These are phyloP conservation scores for Ustilago trichophora DNA, from an alignment of 1,284 basidiomycete species.

Conservation along the genomic window DNA sequence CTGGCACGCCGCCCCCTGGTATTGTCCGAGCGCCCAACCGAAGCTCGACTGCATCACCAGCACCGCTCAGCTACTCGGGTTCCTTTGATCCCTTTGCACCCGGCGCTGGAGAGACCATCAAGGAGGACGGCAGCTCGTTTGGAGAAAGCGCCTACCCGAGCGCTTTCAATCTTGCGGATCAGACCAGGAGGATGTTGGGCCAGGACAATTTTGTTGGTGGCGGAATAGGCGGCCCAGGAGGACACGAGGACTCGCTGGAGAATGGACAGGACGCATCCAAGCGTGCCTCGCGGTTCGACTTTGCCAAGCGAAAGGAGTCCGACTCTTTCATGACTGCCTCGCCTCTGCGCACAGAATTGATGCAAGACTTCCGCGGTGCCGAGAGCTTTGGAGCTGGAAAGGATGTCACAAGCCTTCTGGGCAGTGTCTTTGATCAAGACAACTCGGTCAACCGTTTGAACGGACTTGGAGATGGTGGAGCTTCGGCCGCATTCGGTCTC, in stretches of 20 bases:
- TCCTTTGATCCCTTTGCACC: constrained; percentile 64
- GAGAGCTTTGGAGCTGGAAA: constrained; percentile 26
- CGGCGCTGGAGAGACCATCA: constrained; percentile 46
- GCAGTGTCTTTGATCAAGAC: constrained; percentile 54
- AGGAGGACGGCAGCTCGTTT: constrained; percentile 35
- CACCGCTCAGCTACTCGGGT: constrained; percentile 57
- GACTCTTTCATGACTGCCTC: constrained; percentile 42
- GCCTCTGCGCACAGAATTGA: constrained; percentile 39
- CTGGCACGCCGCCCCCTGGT: constrained; percentile 35
- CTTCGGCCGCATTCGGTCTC: constrained; percentile 22
- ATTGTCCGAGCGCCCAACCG: constrained; percentile 36
- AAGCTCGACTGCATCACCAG: constrained; percentile 44
- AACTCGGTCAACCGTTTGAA: constrained; percentile 9
- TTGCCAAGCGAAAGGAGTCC: constrained; percentile 58
- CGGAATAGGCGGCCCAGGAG: constrained; percentile 1
- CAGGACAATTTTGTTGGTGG: constrained; percentile 30
- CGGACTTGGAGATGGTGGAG: constrained; percentile 31
- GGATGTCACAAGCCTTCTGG: constrained; percentile 50
- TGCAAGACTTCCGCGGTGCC: constrained; percentile 19
- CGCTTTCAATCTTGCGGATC: constrained; percentile 51
- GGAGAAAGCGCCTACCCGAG: constrained; percentile 24
- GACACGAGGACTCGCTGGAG: constrained; percentile 29
- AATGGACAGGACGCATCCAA: constrained; percentile 25
- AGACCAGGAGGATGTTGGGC: constrained; percentile 49
- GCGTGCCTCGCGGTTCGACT: constrained; percentile 56